These are phyloP conservation scores for Striga asiatica DNA, from an alignment of 257 asterid genomes.

Conservation along the genomic window DNA sequence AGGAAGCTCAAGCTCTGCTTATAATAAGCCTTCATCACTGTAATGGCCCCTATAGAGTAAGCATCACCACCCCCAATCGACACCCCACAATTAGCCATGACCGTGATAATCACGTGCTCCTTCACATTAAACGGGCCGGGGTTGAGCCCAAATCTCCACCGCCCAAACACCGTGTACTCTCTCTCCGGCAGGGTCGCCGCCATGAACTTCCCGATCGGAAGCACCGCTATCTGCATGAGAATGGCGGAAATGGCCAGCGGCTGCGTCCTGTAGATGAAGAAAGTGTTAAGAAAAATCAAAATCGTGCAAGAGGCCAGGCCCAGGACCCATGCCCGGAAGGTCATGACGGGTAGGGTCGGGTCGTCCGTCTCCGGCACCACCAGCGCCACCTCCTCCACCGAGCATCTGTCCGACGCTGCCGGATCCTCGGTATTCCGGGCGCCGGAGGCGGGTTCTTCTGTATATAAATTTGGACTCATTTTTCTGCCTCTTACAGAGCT, in stretches of 20 bases:
- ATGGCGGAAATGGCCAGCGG: conserved; percentile 82
- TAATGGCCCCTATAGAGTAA: conserved; percentile 91
- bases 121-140: conserved; percentile 92
- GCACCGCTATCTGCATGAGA: conserved; percentile 79
- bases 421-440: no score
- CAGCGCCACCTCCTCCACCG: conserved; percentile 91
- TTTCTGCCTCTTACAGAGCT: neutral
- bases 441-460: conserved; percentile 23
- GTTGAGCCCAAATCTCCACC: conserved; percentile 71
- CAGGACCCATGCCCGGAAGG: conserved; percentile 90
- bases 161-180: conserved; percentile 30
- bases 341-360: conserved; percentile 79
- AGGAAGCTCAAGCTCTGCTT: conserved; percentile 67
- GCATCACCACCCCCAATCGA: conserved; percentile 96
- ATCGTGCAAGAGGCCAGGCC: conserved; percentile 60
- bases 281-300: conserved; percentile 82
- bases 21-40: conserved; percentile 93
- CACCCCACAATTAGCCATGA: conserved; percentile 95
- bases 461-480: conserved; percentile 24
- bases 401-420: conserved; percentile 37
- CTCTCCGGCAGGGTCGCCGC: conserved; percentile 66
- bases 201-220: conserved; percentile 82
- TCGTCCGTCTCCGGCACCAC: conserved; percentile 98
- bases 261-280: conserved; percentile 81
- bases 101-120: conserved; percentile 85